Conservation (phyloP, 306 rosid genomes). For the Prunus salicina region DNA sequence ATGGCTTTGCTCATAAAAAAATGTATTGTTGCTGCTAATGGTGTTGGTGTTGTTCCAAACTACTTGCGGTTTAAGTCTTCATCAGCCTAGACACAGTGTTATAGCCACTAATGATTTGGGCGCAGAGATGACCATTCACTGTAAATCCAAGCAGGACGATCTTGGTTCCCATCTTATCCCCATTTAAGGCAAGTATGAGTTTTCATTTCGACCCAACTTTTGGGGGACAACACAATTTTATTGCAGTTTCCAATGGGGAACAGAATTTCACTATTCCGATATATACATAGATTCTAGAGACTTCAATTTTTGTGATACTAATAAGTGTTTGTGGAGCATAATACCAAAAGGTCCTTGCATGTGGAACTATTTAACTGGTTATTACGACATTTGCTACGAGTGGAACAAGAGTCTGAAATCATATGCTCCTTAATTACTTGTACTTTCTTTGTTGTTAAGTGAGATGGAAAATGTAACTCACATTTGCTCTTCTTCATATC, state of each 20-base stretch:
- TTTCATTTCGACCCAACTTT: neutral
- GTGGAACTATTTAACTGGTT: neutral
- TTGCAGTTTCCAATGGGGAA: neutral
- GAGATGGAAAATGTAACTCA: no score
- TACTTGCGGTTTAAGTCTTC: neutral
- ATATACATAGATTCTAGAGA: neutral
- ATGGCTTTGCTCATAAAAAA: no score
- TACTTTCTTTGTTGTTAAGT: no score
- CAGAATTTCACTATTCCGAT: neutral
- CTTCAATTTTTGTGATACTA: neutral
- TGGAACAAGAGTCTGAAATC: neutral
- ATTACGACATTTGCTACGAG: neutral
- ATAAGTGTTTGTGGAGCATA: neutral
- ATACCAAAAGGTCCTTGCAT: neutral
- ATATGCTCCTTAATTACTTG: no score
- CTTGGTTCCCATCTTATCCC: neutral
- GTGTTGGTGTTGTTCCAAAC: neutral
- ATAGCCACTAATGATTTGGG: neutral
- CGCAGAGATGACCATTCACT: neutral
- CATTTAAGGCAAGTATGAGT: no score
- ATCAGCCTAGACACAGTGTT: neutral
- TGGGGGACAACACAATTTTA: neutral
- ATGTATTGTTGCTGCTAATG: no score
- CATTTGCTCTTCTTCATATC: no score
- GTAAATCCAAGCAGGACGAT: conserved; percentile 12